Conservation (phyloP, 78 protist species). For the Planoprotostelium fungivorum region DNA sequence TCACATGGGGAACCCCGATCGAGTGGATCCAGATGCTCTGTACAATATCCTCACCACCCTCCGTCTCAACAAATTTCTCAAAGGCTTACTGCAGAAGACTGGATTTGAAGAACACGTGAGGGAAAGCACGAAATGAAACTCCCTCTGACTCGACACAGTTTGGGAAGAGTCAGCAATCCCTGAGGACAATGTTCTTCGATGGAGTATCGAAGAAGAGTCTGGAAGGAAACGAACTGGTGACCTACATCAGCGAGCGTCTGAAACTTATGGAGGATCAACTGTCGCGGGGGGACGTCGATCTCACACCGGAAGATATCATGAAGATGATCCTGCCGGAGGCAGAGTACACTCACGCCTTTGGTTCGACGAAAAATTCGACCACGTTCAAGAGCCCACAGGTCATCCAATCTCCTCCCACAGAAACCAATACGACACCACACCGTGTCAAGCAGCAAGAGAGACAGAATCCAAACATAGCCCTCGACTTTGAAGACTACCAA, state of each 20-base stretch:
- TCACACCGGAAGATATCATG: not conserved
- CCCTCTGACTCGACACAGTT: not conserved
- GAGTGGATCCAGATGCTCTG: not conserved
- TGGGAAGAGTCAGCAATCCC: not conserved
- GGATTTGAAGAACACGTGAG: not conserved
- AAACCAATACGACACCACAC: not conserved
- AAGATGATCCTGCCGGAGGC: not conserved
- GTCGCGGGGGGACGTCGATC: not conserved
- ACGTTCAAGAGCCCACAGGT: not conserved
- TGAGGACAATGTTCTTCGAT: not conserved
- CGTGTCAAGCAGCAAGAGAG: not conserved
- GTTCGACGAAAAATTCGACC: not conserved
- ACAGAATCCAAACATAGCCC: not conserved
- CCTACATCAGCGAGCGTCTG: not conserved
- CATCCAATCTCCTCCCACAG: not conserved
- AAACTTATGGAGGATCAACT: not conserved
- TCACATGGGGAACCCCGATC: not conserved
- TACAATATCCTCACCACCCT: not conserved
- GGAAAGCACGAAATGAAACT: not conserved
- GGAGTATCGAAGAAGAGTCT: not conserved
- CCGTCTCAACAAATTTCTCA: not conserved
- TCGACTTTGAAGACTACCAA: not conserved
- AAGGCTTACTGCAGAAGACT: not conserved
- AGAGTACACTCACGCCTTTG: not conserved
- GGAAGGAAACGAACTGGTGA: not conserved